phyloP scores from a whole-genome alignment of 1,284 basidiomycete genomes.

The Fomitopsis betulina region DNA sequence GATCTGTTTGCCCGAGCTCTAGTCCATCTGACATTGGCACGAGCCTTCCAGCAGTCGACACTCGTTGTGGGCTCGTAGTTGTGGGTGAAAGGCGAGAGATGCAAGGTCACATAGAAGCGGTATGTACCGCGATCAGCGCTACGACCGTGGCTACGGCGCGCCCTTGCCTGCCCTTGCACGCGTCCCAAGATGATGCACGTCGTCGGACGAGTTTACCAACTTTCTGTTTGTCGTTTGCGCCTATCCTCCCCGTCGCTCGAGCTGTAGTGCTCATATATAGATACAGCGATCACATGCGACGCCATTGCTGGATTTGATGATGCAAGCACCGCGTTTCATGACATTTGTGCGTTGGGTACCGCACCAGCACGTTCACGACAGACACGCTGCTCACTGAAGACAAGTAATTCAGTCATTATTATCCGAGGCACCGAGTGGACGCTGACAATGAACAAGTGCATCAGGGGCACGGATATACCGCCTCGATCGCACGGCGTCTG shows the following conservation, averaged over 20 bases:
- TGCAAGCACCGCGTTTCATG: background rate
- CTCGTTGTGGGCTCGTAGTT: background rate
- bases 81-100: background rate
- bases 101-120: background rate
- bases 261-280: too few relatives aligned
- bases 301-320: background rate
- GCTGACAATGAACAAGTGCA: too few relatives aligned
- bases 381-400: too few relatives aligned
- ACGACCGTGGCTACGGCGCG: background rate
- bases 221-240: too few relatives aligned
- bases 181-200: background rate
- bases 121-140: background rate
- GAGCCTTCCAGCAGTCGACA: background rate
- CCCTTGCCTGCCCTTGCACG: too few relatives aligned
- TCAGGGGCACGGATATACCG: background rate
- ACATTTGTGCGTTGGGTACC: background rate
- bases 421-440: too few relatives aligned
- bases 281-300: background rate
- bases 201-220: background rate
- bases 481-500: background rate
- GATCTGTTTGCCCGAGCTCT: background rate
- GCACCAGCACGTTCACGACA: background rate
- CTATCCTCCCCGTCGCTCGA: too few relatives aligned
- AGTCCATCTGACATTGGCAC: conserved; percentile 6
- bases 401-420: too few relatives aligned